Base-by-base conservation (phyloP, 2,329 filamentous ascomycete genomes). In the Alternaria novae-zelandiae region DNA sequence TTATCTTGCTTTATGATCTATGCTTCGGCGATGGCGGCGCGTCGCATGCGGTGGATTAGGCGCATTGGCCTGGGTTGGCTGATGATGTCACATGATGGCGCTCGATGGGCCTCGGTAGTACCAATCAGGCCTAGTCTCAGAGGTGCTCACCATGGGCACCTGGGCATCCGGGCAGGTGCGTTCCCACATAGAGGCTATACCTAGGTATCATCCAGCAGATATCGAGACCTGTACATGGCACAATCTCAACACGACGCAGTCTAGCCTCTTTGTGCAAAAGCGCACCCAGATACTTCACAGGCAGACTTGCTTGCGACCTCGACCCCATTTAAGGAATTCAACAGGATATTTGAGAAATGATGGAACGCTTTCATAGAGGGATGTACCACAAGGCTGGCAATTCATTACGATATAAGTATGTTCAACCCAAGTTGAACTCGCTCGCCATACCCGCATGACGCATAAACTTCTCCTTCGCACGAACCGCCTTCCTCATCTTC, bases 401-500 rank as follows among this genome's bases (percentile, higher is more conserved):
- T n/a, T 53, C 13, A 30, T 20, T 36, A n/a, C 4, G 30, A 13
- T 32, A 7, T 47, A 3, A 15, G 23, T 20, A 5, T 53, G 9
- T 9, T 63, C 28, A 90, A 15, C 89, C 89, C 75, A 91, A 86
- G 75, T 91, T 91, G 74, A 91, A 91, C 80, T 91, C 89, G 67
- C 85, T 85, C 20, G 88, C 86, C 63, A 83, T 84, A 69, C 84
- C 82, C 81, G 86, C 86, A 70, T 84, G 82, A 62, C 75, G 70
- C 78, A 80, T 79, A 45, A 80, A 84, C 81, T 79, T 84, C 83
- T 81, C 75, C 54, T 72, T 74, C 26, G 75, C 73, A 25, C 79
- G 71, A 41, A 82, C 78, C 77, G 88, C 87, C 80, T 87, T 89
- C 82, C 86, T 86, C 81, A 88, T 87, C 78, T 84, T 87, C 66